Evolutionary conservation across 106 monocot genomes (phyloP).

Genomic region (Acanthochlamys bracteata): DNA sequence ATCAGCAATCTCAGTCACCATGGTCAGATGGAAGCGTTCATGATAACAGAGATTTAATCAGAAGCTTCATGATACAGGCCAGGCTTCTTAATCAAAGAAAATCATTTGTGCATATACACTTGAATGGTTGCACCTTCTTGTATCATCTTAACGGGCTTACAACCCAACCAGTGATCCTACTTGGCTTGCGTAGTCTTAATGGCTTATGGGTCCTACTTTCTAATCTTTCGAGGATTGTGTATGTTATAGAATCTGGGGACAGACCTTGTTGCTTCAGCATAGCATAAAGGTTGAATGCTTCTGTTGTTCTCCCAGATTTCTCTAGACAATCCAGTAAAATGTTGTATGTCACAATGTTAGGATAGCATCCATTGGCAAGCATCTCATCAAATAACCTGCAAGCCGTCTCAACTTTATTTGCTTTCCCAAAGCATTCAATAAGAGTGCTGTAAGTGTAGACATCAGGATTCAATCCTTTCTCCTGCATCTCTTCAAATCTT

Average conservation of each 20-base stretch:
- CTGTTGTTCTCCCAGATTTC: conserved; percentile 53
- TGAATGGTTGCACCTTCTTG: neutral
- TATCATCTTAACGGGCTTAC: conserved; percentile 70
- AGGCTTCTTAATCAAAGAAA: too few species aligned
- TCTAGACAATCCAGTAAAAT: conserved; percentile 91
- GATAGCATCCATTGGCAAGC: conserved; percentile 64
- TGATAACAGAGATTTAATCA: too few species aligned
- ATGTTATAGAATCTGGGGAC: conserved; percentile 85
- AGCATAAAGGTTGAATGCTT: conserved; percentile 65
- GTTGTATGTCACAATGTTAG: conserved; percentile 96
- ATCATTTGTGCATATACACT: too few species aligned
- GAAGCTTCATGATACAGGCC: too few species aligned
- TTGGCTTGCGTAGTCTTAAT: conserved; percentile 39
- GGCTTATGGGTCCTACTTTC: conserved; percentile 39
- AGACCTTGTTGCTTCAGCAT: conserved; percentile 62
- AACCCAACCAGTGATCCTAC: conserved; percentile 71
- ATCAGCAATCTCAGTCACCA: too few species aligned
- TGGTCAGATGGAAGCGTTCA: too few species aligned
- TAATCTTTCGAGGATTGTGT: conserved; percentile 63
- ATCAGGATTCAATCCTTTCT: conserved; percentile 86
- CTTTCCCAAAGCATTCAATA: conserved; percentile 96
- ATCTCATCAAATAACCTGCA: conserved; percentile 90
- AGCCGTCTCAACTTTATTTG: conserved; percentile 78
- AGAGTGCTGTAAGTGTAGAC: conserved; percentile 89
- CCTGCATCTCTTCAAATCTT: conserved; percentile 90